These are phyloP conservation scores for Candida verbasci DNA, from an alignment of 805 yeast genomes.

Conservation along the genomic window DNA sequence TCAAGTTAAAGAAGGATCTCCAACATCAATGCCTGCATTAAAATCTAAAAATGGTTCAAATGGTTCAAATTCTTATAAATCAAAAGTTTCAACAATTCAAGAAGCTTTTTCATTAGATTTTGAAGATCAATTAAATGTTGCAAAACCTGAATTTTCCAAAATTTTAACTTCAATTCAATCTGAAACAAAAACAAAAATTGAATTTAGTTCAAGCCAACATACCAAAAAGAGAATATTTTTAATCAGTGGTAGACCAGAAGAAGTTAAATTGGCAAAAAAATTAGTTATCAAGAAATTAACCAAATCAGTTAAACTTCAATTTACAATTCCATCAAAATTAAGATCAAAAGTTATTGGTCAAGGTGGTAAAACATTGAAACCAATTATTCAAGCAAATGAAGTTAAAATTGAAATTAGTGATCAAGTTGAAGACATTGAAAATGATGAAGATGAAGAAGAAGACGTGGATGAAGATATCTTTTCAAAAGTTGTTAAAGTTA, in stretches of 20 bases:
- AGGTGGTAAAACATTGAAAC: constrained; percentile 76
- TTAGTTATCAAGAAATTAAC: constrained; percentile 73
- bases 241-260: constrained; percentile 67
- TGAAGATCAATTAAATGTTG: constrained; percentile 60
- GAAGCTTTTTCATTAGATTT: constrained; percentile 74
- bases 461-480: constrained; percentile 50
- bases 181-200: constrained; percentile 61
- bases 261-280: constrained; percentile 67
- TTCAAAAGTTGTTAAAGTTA: constrained; percentile 56
- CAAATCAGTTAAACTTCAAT: constrained; percentile 58
- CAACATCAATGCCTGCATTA: constrained; percentile 12
- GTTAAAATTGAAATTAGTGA: constrained; percentile 67
- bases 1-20: constrained; percentile 13
- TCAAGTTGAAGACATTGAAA: constrained; percentile 19
- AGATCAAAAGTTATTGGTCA: constrained; percentile 83
- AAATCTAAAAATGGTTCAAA: constrained; percentile 8
- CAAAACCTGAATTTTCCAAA: constrained; percentile 64
- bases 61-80: constrained; percentile 19
- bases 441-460: constrained; percentile 18
- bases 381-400: constrained; percentile 65
- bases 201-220: constrained; percentile 73
- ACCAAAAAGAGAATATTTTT: constrained; percentile 79
- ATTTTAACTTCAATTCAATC: constrained; percentile 61
- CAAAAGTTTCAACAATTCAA: constrained; percentile 58
- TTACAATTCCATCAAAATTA: constrained; percentile 71